Evolutionary conservation across 208 protist genomes (phyloP).

Genomic region (Trypanosoma rangeli): DNA sequence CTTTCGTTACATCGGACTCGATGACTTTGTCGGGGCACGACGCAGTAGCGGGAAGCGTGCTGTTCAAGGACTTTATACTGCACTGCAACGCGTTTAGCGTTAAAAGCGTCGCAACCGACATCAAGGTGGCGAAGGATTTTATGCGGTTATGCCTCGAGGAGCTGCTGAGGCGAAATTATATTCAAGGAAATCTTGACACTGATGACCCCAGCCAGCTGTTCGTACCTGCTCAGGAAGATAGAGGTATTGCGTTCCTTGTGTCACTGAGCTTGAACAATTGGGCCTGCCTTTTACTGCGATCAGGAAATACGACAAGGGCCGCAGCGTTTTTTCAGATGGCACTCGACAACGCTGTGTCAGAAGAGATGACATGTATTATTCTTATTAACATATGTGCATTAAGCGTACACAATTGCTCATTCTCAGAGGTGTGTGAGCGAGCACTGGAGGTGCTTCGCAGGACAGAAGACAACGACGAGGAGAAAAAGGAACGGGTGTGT

Average conservation of each 20-base stretch:
- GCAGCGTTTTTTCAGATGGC: slow-evolving; percentile 15
- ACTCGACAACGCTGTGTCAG: slow-evolving; percentile 3
- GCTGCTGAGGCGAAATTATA: slow-evolving; percentile 14
- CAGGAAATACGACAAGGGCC: slow-evolving; percentile 17
- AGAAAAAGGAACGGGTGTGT: neutral
- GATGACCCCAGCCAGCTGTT: neutral
- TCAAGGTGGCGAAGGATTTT: slow-evolving; percentile 29
- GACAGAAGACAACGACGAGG: neutral
- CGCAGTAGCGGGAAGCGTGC: neutral
- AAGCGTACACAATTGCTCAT: slow-evolving; percentile 22
- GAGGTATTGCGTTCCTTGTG: slow-evolving; percentile 34
- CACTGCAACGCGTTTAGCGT: slow-evolving; percentile 31
- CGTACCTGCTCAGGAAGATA: slow-evolving; percentile 14
- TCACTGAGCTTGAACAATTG: slow-evolving; percentile 61
- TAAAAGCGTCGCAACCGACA: slow-evolving; percentile 6
- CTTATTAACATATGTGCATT: slow-evolving; percentile 30
- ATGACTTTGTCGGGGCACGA: neutral
- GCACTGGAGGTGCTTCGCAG: slow-evolving; percentile 22
- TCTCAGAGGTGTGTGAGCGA: slow-evolving; percentile 11
- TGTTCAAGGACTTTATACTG: slow-evolving; percentile 36
- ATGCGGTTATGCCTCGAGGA: slow-evolving; percentile 27
- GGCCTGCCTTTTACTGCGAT: slow-evolving; percentile 38
- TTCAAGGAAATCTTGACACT: slow-evolving; percentile 8
- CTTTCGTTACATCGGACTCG: neutral
- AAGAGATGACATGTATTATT: slow-evolving; percentile 21